phyloP scores from a whole-genome alignment of 345 rosid species.

The Eutrema japonicum region DNA sequence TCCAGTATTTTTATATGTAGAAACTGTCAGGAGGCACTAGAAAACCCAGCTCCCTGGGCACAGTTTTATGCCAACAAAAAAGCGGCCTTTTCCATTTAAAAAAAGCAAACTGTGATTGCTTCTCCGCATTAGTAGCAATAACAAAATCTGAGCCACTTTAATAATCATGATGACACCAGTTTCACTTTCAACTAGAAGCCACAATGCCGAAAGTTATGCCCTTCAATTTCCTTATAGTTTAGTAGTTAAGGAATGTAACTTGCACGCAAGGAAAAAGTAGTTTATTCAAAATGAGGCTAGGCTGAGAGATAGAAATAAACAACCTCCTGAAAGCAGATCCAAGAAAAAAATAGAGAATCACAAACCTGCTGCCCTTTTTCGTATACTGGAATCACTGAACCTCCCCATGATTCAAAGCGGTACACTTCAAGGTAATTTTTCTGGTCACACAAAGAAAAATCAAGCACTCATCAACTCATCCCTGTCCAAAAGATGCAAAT shows the following conservation, averaged over 20 bases:
- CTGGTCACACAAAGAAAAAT: constrained; percentile 52
- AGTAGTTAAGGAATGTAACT: constrained; percentile 14
- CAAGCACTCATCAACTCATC: constrained; percentile 2
- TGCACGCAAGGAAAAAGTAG: neutral
- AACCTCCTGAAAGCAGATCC: constrained; percentile 32
- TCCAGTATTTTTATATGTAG: neutral
- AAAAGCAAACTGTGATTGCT: constrained; percentile 17
- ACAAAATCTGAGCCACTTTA: neutral
- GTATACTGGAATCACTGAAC: constrained; percentile 85
- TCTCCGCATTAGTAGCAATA: neutral
- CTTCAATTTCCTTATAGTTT: constrained; percentile 20
- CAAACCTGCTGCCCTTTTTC: constrained; percentile 87
- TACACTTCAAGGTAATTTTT: constrained; percentile 95
- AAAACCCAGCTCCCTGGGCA: neutral
- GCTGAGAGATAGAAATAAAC: constrained; percentile 11
- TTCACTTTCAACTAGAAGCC: constrained; percentile 21
- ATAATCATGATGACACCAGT: constrained; percentile 14
- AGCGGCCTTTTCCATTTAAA: neutral
- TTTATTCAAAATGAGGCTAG: constrained; percentile 4
- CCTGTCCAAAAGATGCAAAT: neutral
- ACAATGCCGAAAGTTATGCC: constrained; percentile 13
- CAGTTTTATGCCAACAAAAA: constrained; percentile 16
- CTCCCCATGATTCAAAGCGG: constrained; percentile 98
- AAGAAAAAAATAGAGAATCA: constrained; percentile 4
- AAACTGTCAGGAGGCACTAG: constrained; percentile 1